Percentiles rank a stretch among this genome's conserved stretches.
These are phyloP conservation scores for Solanum chacoense DNA, from an alignment of 305 asterid species.

Conservation along the genomic window DNA sequence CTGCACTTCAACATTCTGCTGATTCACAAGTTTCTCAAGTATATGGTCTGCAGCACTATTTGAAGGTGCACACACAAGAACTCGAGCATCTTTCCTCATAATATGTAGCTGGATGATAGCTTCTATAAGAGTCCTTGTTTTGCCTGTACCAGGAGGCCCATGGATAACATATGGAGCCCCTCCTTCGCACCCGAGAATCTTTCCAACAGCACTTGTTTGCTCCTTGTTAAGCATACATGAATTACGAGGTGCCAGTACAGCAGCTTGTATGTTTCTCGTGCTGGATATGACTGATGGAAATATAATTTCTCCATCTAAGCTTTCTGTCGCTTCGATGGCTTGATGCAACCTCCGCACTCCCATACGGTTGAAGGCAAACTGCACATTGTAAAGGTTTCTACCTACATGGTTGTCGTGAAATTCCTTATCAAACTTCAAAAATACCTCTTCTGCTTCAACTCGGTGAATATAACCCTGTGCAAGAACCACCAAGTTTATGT, in stretches of 20 bases:
- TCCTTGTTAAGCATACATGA: constrained; percentile 49
- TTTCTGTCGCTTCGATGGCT: constrained; percentile 65
- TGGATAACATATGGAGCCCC: constrained; percentile 77
- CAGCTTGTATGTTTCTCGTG: constrained; percentile 5
- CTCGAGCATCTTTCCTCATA: constrained; percentile 18
- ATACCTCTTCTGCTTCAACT: constrained; percentile 75
- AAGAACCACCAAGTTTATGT: constrained; percentile 8
- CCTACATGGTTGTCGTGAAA: constrained; percentile 46
- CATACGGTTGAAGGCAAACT: constrained; percentile 50
- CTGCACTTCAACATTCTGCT: constrained; percentile 16
- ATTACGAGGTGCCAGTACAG: constrained; percentile 30
- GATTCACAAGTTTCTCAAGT: constrained; percentile 48
- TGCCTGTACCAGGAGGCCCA: constrained; percentile 98
- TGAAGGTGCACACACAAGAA: constrained; percentile 95
- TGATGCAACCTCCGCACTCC: constrained; percentile 56
- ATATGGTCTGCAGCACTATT: constrained; percentile 82
- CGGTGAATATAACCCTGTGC: constrained; percentile 68
- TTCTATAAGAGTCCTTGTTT: constrained; percentile 72
- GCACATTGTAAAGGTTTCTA: constrained; percentile 43
- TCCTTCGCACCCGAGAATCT: constrained; percentile 61
- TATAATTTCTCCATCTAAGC: constrained; percentile 37
- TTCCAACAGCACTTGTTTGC: constrained; percentile 50
- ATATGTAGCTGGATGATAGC: constrained; percentile 65
- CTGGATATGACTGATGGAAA: constrained; percentile 37
- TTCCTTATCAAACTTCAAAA: constrained; percentile 39